Evolutionary conservation across 2,329 filamentous ascomycete genomes (phyloP).

Genomic region (Pezicula radicicola): DNA sequence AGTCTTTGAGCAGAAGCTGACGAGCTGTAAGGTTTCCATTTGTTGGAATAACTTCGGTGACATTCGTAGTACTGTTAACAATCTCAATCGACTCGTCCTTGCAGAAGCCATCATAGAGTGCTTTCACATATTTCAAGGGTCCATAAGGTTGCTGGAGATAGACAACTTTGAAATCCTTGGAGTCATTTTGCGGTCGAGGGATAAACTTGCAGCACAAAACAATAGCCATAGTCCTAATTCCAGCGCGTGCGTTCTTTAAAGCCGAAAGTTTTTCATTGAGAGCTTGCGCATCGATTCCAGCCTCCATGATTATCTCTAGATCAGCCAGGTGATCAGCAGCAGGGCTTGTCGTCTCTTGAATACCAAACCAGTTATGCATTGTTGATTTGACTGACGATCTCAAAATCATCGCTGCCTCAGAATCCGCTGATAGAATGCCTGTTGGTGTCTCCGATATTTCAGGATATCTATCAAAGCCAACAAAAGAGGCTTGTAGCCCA

Average conservation of each 20-base stretch:
- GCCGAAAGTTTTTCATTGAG: slow-evolving; percentile 17
- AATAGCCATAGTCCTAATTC: slow-evolving; percentile 15
- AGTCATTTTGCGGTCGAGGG: slow-evolving; percentile 15
- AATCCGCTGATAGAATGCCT: slow-evolving; percentile 24
- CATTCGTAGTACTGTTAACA: not conserved
- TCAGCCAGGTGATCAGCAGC: slow-evolving; percentile 11
- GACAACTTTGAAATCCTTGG: slow-evolving; percentile 19
- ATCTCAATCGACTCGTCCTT: not conserved
- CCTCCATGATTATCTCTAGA: slow-evolving; percentile 23
- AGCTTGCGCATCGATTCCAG: slow-evolving; percentile 17
- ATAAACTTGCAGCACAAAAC: slow-evolving; percentile 21
- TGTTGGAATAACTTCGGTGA: not conserved
- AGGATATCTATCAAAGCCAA: slow-evolving; percentile 25
- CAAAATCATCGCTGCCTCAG: slow-evolving; percentile 21
- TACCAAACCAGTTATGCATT: slow-evolving; percentile 23
- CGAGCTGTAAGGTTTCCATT: not conserved
- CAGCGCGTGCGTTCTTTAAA: slow-evolving; percentile 8
- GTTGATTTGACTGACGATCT: slow-evolving; percentile 15
- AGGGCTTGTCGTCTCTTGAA: slow-evolving; percentile 11
- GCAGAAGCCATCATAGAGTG: not conserved
- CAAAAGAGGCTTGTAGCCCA: slow-evolving; percentile 18
- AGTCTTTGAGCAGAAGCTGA: too few relatives aligned
- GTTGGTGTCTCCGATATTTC: slow-evolving; percentile 27
- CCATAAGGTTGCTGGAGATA: slow-evolving; percentile 25
- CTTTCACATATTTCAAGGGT: not conserved